Evolutionary conservation across 1,139 yeast species (phyloP), one percentile per base, ranked within the genome.

Genomic region (Pichia sp.): DNA sequence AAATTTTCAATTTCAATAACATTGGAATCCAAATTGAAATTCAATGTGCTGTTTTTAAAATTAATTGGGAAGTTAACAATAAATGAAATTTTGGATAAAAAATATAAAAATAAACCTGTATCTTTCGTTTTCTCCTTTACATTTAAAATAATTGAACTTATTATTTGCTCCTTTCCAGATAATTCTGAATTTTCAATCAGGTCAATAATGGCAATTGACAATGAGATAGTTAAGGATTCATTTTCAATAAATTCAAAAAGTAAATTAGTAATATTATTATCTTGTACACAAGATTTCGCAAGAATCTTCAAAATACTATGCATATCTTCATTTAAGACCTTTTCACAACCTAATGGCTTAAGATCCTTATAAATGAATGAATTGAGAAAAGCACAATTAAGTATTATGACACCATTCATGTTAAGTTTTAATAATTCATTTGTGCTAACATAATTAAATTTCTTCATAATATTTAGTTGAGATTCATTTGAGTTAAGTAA

Each of bases 61-160:
- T 55, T 53, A 3, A 60, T 48, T 12, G 53, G 53, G 32, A 58
- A 57, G 30, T 54, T 54, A 7, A 57, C 45, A 9, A 48, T 39
- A n/a, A 56, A 49, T 4, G 62, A 51, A 1, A 59, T 41, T 4
- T 54, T 51, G 1, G 63, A 59, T 3, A 60, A 48, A 32, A 60
- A 56, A 35, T 47, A 58, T 4, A 59, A 43, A 37, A 61, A 59
- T 11, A 60, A 39, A 0, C 64, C 63, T 16, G 58, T 56, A 39
- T 61, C 65, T 23, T 43, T 49, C 4, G 59, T 26, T 1, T 45
- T 46, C 26, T 49, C 48, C 32, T 58, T 59, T 12, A 42, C 37
- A 6, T 42, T 37, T 3, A 59, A 30, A 16, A 62, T 54, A 8
- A 56, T 40, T 6, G 46, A 44, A 10, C 60, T 52, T 2, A 59